These are phyloP conservation scores for Pleurotus citrinopileatus DNA, from an alignment of 768 basidiomycete species.

Conservation along the genomic window DNA sequence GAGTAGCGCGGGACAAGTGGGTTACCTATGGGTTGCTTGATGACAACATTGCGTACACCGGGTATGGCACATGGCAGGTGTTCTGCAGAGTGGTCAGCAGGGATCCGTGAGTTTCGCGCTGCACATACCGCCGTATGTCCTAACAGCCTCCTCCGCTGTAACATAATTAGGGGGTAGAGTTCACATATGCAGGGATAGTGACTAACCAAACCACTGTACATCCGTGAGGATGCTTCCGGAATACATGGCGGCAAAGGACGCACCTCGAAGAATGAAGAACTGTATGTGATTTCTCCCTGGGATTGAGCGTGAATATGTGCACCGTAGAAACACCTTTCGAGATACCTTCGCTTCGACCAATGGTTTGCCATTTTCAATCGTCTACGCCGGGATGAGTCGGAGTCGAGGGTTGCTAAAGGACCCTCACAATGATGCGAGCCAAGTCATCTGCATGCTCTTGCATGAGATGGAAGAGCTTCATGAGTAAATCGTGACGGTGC, in stretches of 20 bases:
- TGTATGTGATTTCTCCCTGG: slow-evolving; percentile 82
- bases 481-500: slow-evolving; percentile 80
- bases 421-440: slow-evolving; percentile 75
- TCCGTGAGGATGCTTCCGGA: not conserved
- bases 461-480: slow-evolving; percentile 79
- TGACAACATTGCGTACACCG: slow-evolving; percentile 76
- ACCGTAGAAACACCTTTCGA: not conserved
- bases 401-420: too few species aligned
- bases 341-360: slow-evolving; percentile 83
- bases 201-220: slow-evolving; percentile 76
- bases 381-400: slow-evolving; percentile 45
- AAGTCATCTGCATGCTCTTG: slow-evolving; percentile 85
- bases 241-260: slow-evolving; percentile 1
- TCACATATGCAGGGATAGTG: not conserved
- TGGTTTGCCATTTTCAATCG: slow-evolving; percentile 94
- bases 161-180: not conserved
- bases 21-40: slow-evolving; percentile 88
- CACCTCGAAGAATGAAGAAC: slow-evolving; percentile 83
- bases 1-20: not conserved
- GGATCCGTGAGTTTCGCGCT: not conserved
- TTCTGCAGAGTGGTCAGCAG: slow-evolving; percentile 40
- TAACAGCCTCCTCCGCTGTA: slow-evolving; percentile 86
- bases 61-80: slow-evolving; percentile 76
- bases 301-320: not conserved
- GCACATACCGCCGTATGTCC: slow-evolving; percentile 79